Evolutionary conservation across 2,329 filamentous ascomycete genomes (phyloP).

Genomic region (Fusarium sp.): DNA sequence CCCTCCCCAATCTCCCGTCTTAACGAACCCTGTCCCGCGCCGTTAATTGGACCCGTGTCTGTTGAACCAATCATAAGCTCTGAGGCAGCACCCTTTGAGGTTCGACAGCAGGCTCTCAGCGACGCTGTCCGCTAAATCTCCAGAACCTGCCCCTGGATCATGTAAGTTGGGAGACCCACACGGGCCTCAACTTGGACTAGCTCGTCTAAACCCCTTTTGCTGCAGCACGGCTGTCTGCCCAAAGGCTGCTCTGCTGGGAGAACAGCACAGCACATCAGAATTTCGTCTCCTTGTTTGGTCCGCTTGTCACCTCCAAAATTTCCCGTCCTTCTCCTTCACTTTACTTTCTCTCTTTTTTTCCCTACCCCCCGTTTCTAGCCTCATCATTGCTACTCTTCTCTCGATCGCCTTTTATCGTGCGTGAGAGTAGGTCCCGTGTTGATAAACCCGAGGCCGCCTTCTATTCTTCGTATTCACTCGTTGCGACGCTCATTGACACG

Average conservation of each 20-base stretch:
- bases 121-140: constrained; percentile 44
- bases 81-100: neutral
- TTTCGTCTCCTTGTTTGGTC: constrained; percentile 44
- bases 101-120: constrained; percentile 25
- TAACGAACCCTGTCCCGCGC: constrained; percentile 31
- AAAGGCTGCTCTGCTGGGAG: constrained; percentile 41
- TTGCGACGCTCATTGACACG: constrained; percentile 48
- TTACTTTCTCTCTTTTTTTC: constrained; percentile 37
- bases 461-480: constrained; percentile 42
- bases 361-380: constrained; percentile 40
- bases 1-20: constrained; percentile 40
- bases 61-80: constrained; percentile 33
- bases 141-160: constrained; percentile 38
- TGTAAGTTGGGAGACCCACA: constrained; percentile 26
- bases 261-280: constrained; percentile 48
- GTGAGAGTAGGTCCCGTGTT: constrained; percentile 39
- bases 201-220: constrained; percentile 47
- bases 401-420: constrained; percentile 41
- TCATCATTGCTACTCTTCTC: constrained; percentile 52
- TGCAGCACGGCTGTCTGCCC: constrained; percentile 40
- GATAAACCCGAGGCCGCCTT: constrained; percentile 37
- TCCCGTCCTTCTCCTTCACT: constrained; percentile 43
- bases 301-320: constrained; percentile 44
- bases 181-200: constrained; percentile 43
- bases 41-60: constrained; percentile 35